A percentile compares a stretch with the other conserved stretches of the same genome.
These are phyloP conservation scores for Echites panduratus DNA, from an alignment of 257 asterid genomes.

Conservation along the genomic window DNA sequence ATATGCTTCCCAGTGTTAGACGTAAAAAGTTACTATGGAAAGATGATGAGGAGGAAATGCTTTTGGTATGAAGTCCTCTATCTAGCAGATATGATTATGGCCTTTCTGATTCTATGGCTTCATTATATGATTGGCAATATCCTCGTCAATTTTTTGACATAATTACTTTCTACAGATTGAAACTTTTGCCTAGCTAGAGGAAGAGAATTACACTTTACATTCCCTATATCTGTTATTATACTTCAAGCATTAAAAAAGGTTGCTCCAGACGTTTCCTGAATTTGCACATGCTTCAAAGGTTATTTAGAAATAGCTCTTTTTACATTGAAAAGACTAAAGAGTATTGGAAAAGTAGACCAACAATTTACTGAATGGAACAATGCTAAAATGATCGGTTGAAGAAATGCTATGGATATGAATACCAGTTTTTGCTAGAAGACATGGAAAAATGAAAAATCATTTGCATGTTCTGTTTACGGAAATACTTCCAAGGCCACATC, in stretches of 20 bases:
- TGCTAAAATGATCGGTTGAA: not conserved
- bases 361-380: not conserved
- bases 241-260: not conserved
- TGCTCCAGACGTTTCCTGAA: not conserved
- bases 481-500: not conserved
- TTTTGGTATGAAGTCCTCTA: constrained; percentile 40
- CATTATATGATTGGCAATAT: not conserved
- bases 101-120: constrained; percentile 5
- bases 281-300: not conserved
- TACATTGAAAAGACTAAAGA: not conserved
- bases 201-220: not conserved
- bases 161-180: not conserved
- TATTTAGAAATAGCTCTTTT: not conserved
- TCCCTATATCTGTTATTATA: not conserved
- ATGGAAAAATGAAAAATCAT: not conserved
- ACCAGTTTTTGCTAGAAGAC: not conserved
- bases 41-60: constrained; percentile 56
- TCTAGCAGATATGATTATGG: constrained; percentile 11
- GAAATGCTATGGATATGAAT: not conserved
- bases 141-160: not conserved
- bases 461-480: not conserved
- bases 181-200: constrained; percentile 1
- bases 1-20: constrained; percentile 22
- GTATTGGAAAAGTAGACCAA: not conserved
- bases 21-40: constrained; percentile 50